Evolutionary conservation across 2,329 filamentous ascomycete genomes (phyloP).

Genomic region (Colletotrichum viniferum): DNA sequence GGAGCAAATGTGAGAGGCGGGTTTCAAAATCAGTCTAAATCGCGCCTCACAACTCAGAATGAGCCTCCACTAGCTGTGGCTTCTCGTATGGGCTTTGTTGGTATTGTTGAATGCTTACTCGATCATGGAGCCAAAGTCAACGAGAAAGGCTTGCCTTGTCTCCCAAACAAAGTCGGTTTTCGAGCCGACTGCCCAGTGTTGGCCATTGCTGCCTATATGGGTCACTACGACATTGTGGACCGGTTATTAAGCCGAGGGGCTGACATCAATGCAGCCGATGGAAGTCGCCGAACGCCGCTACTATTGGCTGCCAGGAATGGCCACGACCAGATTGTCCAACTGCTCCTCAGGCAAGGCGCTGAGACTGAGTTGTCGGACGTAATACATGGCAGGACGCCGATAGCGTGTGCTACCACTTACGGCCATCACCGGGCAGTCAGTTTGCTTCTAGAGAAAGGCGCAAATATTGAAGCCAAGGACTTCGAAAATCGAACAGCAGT

Average conservation of each 20-base stretch:
- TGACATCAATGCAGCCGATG: no score
- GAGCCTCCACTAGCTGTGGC: not conserved
- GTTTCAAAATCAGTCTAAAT: not conserved
- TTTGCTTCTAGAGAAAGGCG: not conserved
- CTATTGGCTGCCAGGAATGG: no score
- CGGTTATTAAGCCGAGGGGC: no score
- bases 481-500: not conserved
- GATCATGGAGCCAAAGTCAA: not conserved
- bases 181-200: not conserved
- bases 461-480: not conserved
- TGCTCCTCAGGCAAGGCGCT: no score
- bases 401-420: fast-evolving
- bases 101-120: not conserved
- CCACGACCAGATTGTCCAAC: no score
- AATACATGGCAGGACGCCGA: not conserved
- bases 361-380: no score
- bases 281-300: no score
- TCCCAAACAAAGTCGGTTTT: fast-evolving
- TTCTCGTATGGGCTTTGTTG: not conserved
- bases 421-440: not conserved
- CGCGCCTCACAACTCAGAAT: not conserved
- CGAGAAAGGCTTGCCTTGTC: not conserved
- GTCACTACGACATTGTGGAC: not conserved
- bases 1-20: not conserved
- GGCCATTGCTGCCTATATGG: not conserved